Conservation (phyloP, 805 yeast species). For the Myxozyma neglecta region DNA sequence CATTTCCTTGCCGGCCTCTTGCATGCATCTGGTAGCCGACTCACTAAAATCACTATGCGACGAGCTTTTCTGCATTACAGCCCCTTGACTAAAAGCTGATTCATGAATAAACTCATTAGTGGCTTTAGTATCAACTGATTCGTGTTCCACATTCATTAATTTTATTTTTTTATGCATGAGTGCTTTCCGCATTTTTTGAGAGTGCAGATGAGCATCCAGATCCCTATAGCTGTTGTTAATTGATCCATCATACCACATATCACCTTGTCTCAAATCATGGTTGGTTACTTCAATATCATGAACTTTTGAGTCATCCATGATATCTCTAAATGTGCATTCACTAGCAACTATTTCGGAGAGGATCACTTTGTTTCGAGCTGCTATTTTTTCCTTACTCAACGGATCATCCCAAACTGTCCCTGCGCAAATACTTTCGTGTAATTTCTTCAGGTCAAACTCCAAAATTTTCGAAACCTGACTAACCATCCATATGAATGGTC, state of each 20-base stretch:
- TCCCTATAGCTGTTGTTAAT: slow-evolving; percentile 8
- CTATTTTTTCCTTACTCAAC: not conserved
- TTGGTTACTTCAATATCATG: not conserved
- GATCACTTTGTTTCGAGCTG: not conserved
- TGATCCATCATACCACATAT: slow-evolving; percentile 22
- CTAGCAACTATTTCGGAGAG: not conserved
- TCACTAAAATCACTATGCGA: not conserved
- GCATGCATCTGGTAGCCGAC: not conserved
- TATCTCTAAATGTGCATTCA: not conserved
- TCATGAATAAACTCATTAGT: slow-evolving; percentile 11
- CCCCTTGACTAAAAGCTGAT: slow-evolving; percentile 9
- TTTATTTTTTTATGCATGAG: not conserved
- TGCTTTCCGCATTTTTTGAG: slow-evolving; percentile 1
- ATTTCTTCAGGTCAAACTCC: slow-evolving; percentile 2
- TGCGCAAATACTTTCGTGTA: slow-evolving; percentile 6
- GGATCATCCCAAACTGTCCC: not conserved
- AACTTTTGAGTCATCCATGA: not conserved
- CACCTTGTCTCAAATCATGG: not conserved
- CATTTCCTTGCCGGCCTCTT: not conserved
- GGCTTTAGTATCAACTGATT: not conserved
- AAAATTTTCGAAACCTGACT: slow-evolving; percentile 4
- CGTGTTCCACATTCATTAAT: not conserved
- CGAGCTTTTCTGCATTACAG: not conserved
- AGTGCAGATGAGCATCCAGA: not conserved
- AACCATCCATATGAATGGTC: slow-evolving; percentile 26